phyloP scores from a whole-genome alignment of 2,329 filamentous ascomycete species.

The Rhynchosporium secalis region DNA sequence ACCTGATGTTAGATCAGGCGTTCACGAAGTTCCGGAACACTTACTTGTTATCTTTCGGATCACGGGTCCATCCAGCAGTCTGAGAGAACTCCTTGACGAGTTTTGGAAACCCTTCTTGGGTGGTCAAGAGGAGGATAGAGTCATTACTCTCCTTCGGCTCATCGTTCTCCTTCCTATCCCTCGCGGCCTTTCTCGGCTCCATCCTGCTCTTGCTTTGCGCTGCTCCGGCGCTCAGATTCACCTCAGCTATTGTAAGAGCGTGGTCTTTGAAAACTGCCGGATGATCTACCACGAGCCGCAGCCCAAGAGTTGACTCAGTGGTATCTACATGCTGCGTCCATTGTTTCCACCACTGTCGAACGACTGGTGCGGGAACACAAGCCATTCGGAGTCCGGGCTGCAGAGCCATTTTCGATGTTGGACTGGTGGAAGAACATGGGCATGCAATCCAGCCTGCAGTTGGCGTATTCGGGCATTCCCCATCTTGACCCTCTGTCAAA shows the following conservation, averaged over 20 bases:
- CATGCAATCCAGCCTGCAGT: slow-evolving; percentile 27
- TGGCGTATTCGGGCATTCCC: slow-evolving; percentile 13
- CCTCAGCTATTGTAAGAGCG: background rate
- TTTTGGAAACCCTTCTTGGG: slow-evolving; percentile 16
- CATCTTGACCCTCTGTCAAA: slow-evolving; percentile 5
- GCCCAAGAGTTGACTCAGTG: slow-evolving; percentile 1
- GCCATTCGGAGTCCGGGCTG: slow-evolving; percentile 28
- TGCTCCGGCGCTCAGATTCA: background rate
- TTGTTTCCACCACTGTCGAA: slow-evolving; percentile 25
- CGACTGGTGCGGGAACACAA: slow-evolving; percentile 24
- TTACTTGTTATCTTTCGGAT: slow-evolving; percentile 1
- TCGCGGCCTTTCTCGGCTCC: background rate
- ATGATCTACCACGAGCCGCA: slow-evolving; percentile 24
- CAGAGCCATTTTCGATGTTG: slow-evolving; percentile 21
- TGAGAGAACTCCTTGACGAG: slow-evolving; percentile 22
- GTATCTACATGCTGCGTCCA: slow-evolving; percentile 27
- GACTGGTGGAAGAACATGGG: slow-evolving; percentile 24
- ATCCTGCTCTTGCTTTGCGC: slow-evolving; percentile 7
- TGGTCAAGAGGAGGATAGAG: slow-evolving; percentile 24
- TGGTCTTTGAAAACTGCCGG: slow-evolving; percentile 1
- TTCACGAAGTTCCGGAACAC: background rate
- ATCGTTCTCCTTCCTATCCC: slow-evolving; percentile 7
- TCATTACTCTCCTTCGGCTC: slow-evolving; percentile 20
- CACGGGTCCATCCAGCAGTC: background rate
- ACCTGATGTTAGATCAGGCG: background rate